Conservation (phyloP, 352 stramenopile genomes). For the Phytophthora citricola region DNA sequence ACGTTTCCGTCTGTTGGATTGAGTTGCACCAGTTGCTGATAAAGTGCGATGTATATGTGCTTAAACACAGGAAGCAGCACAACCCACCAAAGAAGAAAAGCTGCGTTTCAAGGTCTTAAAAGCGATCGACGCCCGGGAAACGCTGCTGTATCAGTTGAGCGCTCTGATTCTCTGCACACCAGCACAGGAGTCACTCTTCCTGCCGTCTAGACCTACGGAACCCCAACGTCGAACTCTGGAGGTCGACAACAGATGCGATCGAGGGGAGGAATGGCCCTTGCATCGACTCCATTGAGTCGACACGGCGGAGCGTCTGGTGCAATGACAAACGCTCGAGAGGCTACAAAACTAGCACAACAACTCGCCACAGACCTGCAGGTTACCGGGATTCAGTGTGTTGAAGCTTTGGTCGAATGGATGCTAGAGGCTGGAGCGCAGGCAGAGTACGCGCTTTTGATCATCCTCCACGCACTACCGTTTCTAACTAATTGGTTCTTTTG, state of each 20-base stretch:
- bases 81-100: conserved; percentile 67
- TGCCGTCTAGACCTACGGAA: conserved; percentile 52
- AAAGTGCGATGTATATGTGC: background rate
- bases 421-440: conserved; percentile 70
- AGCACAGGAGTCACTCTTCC: conserved; percentile 59
- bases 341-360: conserved; percentile 74
- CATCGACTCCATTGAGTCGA: conserved; percentile 31
- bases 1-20: background rate
- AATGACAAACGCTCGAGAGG: conserved; percentile 77
- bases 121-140: conserved; percentile 69
- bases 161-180: conserved; percentile 76
- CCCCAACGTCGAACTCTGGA: conserved; percentile 25
- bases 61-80: conserved; percentile 29
- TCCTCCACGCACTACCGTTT: background rate
- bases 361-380: conserved; percentile 70
- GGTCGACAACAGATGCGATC: conserved; percentile 49
- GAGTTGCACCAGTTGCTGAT: background rate
- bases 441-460: conserved; percentile 49
- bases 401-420: conserved; percentile 86
- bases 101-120: conserved; percentile 77
- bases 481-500: conserved; percentile 13
- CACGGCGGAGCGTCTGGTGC: conserved; percentile 24
- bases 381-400: conserved; percentile 73
- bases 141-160: conserved; percentile 73
- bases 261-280: conserved; percentile 51